Conservation (phyloP, 1,139 yeast species). For the Meyerozyma athensensis region DNA sequence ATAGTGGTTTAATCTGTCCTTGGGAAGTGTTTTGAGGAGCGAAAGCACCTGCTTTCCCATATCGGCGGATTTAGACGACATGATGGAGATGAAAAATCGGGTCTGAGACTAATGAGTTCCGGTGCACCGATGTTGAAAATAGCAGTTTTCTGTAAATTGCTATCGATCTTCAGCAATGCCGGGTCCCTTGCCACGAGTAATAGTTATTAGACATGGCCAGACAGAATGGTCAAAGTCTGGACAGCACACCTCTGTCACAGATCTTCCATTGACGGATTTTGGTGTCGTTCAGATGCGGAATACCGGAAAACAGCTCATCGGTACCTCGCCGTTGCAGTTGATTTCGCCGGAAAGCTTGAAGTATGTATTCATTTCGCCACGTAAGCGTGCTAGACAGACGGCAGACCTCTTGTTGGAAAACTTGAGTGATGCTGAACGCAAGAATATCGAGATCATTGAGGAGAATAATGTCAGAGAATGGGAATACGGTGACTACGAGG, state of each 20-base stretch:
- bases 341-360: conserved; percentile 62
- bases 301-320: conserved; percentile 70
- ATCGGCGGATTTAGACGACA: background rate
- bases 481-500: conserved; percentile 97
- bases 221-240: conserved; percentile 96
- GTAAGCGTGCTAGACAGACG: conserved; percentile 74
- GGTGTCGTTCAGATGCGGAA: conserved; percentile 73
- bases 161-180: background rate
- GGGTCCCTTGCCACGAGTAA: conserved; percentile 62
- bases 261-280: conserved; percentile 67
- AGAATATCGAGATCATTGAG: conserved; percentile 41
- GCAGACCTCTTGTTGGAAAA: conserved; percentile 50
- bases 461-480: conserved; percentile 82
- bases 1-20: conserved; percentile 61
- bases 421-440: conserved; percentile 44
- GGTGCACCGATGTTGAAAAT: no score
- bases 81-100: background rate
- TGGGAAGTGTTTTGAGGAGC: conserved; percentile 48
- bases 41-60: conserved; percentile 29
- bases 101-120: no score
- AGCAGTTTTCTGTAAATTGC: no score
- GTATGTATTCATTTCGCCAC: conserved; percentile 71
- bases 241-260: conserved; percentile 84
- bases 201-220: conserved; percentile 83
- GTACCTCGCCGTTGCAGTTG: conserved; percentile 45